These are phyloP conservation scores for Neoboletus brunneissimus DNA, from an alignment of 768 basidiomycete genomes.

Conservation along the genomic window DNA sequence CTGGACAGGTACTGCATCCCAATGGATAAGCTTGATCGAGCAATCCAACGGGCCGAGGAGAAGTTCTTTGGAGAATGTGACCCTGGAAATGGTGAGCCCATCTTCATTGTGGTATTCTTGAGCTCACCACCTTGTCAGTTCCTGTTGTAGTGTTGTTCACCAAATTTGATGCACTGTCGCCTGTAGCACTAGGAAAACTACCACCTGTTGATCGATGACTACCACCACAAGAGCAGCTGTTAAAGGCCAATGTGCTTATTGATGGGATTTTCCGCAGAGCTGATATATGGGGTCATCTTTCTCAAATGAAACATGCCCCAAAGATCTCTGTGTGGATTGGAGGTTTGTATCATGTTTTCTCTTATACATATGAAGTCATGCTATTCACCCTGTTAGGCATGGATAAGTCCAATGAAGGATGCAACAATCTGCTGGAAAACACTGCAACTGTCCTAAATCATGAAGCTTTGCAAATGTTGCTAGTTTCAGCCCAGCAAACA, in stretches of 20 bases:
- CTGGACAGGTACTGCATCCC: slow-evolving; percentile 5
- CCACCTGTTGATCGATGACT: neutral
- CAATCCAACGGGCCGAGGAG: neutral
- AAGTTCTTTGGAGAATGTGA: neutral
- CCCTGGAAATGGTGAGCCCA: neutral
- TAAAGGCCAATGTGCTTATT: neutral
- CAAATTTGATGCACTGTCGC: slow-evolving; percentile 1
- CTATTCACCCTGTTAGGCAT: neutral
- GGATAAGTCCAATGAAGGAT: neutral
- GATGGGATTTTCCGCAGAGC: neutral
- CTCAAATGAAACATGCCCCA: neutral
- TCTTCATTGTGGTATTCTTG: too few relatives aligned
- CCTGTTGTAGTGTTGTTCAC: slow-evolving; percentile 5
- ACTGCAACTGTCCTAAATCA: neutral
- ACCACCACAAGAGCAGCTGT: neutral
- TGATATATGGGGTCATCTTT: neutral
- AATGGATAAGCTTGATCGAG: slow-evolving; percentile 1
- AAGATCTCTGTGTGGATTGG: neutral
- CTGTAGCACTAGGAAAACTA: neutral
- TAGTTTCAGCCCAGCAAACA: neutral
- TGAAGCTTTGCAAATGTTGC: neutral
- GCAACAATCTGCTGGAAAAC: neutral
- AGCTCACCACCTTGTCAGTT: neutral
- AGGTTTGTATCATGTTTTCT: neutral
- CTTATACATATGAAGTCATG: neutral